Percentiles rank a stretch among this genome's conserved stretches.
Conservation (phyloP, 306 rosid species). For the Vigna hirtella region DNA sequence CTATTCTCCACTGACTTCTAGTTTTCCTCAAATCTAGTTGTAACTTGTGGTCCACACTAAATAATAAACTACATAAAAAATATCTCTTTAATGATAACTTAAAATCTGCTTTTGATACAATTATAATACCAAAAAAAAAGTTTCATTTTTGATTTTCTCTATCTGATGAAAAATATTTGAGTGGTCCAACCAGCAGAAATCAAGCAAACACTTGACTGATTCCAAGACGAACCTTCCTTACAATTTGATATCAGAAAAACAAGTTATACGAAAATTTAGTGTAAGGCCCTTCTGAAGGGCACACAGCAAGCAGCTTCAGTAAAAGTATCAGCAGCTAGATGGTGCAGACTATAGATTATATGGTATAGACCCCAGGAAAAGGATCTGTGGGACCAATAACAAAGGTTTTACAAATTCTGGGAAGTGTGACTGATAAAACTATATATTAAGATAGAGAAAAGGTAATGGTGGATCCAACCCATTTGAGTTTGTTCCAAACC, state of each 20-base stretch:
- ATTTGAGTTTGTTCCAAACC: constrained; percentile 60
- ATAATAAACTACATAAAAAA: constrained; percentile 38
- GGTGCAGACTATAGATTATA: neutral
- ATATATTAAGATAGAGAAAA: constrained; percentile 42
- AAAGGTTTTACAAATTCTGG: constrained; percentile 51
- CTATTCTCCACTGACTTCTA: neutral
- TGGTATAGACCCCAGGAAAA: constrained; percentile 41
- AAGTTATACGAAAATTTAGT: neutral
- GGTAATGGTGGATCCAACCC: constrained; percentile 80
- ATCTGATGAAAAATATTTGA: neutral
- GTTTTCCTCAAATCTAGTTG: constrained; percentile 38
- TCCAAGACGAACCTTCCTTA: constrained; percentile 44
- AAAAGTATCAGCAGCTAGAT: constrained; percentile 32
- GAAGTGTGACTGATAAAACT: constrained; percentile 3
- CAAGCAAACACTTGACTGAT: constrained; percentile 46
- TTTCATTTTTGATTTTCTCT: constrained; percentile 19
- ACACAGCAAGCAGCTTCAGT: constrained; percentile 36
- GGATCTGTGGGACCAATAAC: constrained; percentile 54
- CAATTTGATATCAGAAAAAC: constrained; percentile 10
- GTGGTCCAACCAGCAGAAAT: constrained; percentile 50
- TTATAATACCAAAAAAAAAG: constrained; percentile 1
- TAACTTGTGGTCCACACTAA: constrained; percentile 54
- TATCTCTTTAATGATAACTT: constrained; percentile 42
- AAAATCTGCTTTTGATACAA: constrained; percentile 41
- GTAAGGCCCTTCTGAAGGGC: constrained; percentile 23